Evolutionary conservation across 106 monocot genomes (phyloP).

Genomic region (Apostasia shenzhenica): DNA sequence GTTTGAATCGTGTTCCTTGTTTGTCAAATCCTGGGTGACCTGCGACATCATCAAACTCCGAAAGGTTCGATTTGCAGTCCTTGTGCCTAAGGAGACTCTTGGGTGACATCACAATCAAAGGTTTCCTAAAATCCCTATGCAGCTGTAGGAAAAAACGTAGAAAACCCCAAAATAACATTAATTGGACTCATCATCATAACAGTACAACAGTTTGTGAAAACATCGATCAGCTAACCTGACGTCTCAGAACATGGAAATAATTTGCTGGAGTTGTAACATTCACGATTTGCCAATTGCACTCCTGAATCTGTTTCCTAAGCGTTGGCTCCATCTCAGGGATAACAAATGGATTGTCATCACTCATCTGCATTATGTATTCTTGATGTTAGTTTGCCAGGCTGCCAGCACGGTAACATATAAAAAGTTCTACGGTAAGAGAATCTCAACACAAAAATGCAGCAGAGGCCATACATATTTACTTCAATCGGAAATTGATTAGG

Average conservation of each 20-base stretch:
- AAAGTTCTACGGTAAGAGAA: no score
- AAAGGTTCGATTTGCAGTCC: constrained; percentile 90
- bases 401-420: no score
- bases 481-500: no score
- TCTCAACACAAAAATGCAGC: no score
- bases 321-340: constrained; percentile 99
- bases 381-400: no score
- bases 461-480: no score
- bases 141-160: constrained; percentile 34
- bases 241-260: constrained; percentile 94
- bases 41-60: constrained; percentile 88
- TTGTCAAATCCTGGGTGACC: constrained; percentile 98
- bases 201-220: background rate
- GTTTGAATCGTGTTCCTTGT: constrained; percentile 99
- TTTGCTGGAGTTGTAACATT: constrained; percentile 98
- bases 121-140: constrained; percentile 96
- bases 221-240: constrained; percentile 52
- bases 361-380: constrained; percentile 54
- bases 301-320: constrained; percentile 88
- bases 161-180: background rate
- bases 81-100: constrained; percentile 95
- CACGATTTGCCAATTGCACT: constrained; percentile 98
- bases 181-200: background rate
- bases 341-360: constrained; percentile 83
- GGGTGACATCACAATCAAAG: constrained; percentile 84